These are phyloP conservation scores for Cryptococcus maquisensis DNA, from an alignment of 1,284 basidiomycete genomes.

Conservation along the genomic window DNA sequence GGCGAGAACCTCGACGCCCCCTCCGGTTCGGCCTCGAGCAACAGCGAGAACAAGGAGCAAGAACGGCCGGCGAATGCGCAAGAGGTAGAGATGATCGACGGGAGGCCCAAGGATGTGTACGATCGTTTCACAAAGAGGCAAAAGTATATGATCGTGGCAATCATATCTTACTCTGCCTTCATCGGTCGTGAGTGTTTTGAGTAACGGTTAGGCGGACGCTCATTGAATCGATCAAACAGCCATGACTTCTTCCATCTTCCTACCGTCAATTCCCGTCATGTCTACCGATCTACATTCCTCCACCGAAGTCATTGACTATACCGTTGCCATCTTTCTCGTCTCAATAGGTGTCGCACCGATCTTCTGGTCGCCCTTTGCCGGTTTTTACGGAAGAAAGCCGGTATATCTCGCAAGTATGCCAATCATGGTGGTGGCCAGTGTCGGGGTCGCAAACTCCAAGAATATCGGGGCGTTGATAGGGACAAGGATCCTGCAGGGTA, in stretches of 20 bases:
- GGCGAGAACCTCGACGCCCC: too few relatives aligned
- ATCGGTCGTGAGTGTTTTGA: conserved; percentile 52
- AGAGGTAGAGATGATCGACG: conserved; percentile 18
- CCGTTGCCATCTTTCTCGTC: conserved; percentile 51
- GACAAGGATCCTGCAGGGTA: conserved; percentile 62
- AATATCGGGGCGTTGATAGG: conserved; percentile 56
- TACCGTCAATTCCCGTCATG: conserved; percentile 65
- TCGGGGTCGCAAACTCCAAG: conserved; percentile 57
- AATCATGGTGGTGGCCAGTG: conserved; percentile 57
- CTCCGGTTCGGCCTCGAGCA: not conserved
- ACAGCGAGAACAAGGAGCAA: not conserved
- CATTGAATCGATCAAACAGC: too few relatives aligned
- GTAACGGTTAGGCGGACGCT: too few relatives aligned
- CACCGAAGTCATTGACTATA: conserved; percentile 57
- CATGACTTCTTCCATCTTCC: conserved; percentile 63
- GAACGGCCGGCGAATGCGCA: not conserved
- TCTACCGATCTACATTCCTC: conserved; percentile 59
- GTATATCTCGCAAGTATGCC: conserved; percentile 62
- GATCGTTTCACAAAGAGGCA: conserved; percentile 52
- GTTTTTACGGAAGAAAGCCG: conserved; percentile 59
- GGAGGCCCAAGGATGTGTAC: conserved; percentile 49
- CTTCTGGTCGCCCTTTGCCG: conserved; percentile 56
- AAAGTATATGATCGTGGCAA: conserved; percentile 54
- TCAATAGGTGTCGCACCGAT: conserved; percentile 50
- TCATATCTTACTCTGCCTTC: conserved; percentile 56